Evolutionary conservation across 1,139 yeast genomes (phyloP).

Genomic region (Pichia sp.): DNA sequence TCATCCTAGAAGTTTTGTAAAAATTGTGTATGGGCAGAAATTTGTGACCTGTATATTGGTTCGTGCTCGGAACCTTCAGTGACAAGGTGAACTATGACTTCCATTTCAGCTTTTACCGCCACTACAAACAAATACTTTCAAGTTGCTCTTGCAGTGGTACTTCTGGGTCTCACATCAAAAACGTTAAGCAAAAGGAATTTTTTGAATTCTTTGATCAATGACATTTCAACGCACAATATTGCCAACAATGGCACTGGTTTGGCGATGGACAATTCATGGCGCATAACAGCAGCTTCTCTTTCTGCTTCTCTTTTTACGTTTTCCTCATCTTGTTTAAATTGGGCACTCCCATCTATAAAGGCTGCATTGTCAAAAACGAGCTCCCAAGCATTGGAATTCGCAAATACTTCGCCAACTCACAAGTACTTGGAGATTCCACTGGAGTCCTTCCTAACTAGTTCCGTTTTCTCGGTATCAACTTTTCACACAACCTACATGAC

Average conservation of each 20-base stretch:
- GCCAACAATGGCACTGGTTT: constrained; percentile 8
- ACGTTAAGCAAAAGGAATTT: background rate
- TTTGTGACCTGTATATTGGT: too few species aligned
- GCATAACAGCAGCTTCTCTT: constrained; percentile 14
- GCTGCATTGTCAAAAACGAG: constrained; percentile 3
- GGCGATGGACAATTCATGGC: constrained; percentile 15
- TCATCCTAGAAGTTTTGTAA: too few species aligned
- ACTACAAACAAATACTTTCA: constrained; percentile 24
- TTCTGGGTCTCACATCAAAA: constrained; percentile 4
- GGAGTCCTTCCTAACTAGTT: constrained; percentile 3
- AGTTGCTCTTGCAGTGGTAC: constrained; percentile 11
- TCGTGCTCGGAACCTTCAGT: too few species aligned
- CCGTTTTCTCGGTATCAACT: background rate
- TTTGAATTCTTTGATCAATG: background rate
- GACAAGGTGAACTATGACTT: too few species aligned
- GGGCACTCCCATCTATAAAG: constrained; percentile 9
- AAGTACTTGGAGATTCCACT: constrained; percentile 2
- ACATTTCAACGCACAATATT: constrained; percentile 8
- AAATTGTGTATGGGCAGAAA: too few species aligned
- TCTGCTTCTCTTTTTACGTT: constrained; percentile 13
- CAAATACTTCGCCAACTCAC: background rate
- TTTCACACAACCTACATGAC: constrained; percentile 9
- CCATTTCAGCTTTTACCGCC: background rate
- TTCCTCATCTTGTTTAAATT: constrained; percentile 12
- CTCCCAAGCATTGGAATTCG: background rate